These are phyloP conservation scores for Piromyces finnis DNA, from an alignment of 192 early-diverging fungal genomes.

Conservation along the genomic window DNA sequence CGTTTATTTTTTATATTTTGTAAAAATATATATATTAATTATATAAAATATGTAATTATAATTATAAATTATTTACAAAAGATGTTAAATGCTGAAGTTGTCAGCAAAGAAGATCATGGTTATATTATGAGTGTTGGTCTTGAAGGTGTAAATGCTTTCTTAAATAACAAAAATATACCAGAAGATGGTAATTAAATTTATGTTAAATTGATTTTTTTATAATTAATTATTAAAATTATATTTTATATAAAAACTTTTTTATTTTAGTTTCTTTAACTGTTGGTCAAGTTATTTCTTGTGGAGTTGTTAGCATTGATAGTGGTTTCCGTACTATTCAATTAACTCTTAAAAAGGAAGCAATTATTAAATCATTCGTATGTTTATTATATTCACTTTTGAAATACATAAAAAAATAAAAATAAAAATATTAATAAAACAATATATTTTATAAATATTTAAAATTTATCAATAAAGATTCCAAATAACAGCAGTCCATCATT, in stretches of 20 bases:
- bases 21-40: too few species aligned
- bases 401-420: background rate
- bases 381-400: background rate
- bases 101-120: constrained; percentile 84
- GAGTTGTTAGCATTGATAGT: constrained; percentile 36
- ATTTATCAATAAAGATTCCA: constrained; percentile 16
- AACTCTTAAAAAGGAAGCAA: constrained; percentile 36
- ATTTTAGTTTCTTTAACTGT: constrained; percentile 28
- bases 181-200: background rate
- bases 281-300: constrained; percentile 57
- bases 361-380: constrained; percentile 27
- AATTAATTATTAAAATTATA: too few species aligned
- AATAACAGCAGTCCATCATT: constrained; percentile 33
- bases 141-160: constrained; percentile 45
- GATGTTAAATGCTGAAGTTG: constrained; percentile 46
- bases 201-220: too few species aligned
- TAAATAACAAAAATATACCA: constrained; percentile 37
- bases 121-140: constrained; percentile 68
- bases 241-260: too few species aligned
- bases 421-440: too few species aligned
- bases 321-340: constrained; percentile 46
- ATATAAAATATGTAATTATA: too few species aligned
- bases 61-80: too few species aligned
- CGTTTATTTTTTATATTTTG: too few species aligned
- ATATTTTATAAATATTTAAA: too few species aligned